phyloP scores from a whole-genome alignment of 495 filamentous ascomycete genomes.

The Penicilliopsis zonata region DNA sequence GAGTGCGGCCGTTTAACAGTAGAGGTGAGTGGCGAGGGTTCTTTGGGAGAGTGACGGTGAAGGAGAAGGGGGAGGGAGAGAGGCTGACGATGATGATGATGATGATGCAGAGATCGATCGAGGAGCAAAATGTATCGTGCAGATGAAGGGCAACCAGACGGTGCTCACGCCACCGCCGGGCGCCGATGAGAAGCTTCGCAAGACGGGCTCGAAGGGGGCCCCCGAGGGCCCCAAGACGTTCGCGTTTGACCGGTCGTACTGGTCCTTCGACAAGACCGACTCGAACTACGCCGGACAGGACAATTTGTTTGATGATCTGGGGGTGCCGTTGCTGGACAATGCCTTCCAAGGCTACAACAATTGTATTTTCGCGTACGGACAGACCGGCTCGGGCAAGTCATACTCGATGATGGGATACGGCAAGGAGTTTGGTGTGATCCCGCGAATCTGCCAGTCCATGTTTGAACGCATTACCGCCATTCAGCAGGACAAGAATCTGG shows the following conservation, averaged over 20 bases:
- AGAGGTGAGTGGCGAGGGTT: conserved; percentile 52
- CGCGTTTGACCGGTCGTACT: conserved; percentile 94
- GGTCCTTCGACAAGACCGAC: conserved; percentile 83
- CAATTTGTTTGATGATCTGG: conserved; percentile 77
- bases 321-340: conserved; percentile 88
- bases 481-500: conserved; percentile 66
- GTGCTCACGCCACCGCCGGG: conserved; percentile 68
- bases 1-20: conserved; percentile 81
- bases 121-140: conserved; percentile 92
- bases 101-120: conserved; percentile 79
- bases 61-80: no score
- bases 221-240: conserved; percentile 79
- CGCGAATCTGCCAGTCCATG: conserved; percentile 96
- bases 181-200: conserved; percentile 44
- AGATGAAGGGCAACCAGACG: conserved; percentile 90
- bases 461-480: conserved; percentile 71
- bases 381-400: conserved; percentile 96
- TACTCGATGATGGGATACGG: conserved; percentile 99
- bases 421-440: conserved; percentile 90
- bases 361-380: conserved; percentile 99
- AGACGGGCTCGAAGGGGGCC: conserved; percentile 48
- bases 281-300: conserved; percentile 83
- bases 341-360: conserved; percentile 99
- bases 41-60: no score
- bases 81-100: no score